A percentile compares a stretch with the other conserved stretches of the same genome.
These are phyloP conservation scores for Dipodascus geniculatus DNA, from an alignment of 805 yeast species.

Conservation along the genomic window DNA sequence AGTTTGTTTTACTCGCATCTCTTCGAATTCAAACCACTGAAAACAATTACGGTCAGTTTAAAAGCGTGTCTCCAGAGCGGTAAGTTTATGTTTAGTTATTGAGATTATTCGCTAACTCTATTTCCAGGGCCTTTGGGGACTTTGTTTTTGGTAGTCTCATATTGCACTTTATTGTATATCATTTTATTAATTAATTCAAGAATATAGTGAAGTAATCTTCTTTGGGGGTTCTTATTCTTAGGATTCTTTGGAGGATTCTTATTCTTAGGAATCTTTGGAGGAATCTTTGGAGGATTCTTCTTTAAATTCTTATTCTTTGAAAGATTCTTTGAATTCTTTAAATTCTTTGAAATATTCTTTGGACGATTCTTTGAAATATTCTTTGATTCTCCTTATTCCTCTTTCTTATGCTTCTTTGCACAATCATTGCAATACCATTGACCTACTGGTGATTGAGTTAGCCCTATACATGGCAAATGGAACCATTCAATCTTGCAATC, in stretches of 20 bases:
- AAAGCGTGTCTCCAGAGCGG: conserved; percentile 37
- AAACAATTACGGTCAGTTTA: conserved; percentile 29
- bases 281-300: neutral
- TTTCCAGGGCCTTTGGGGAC: conserved; percentile 60
- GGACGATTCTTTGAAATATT: no score
- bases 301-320: neutral
- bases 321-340: no score
- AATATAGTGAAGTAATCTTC: neutral
- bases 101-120: neutral
- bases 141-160: conserved; percentile 77
- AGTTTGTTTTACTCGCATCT: conserved; percentile 63
- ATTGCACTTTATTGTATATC: conserved; percentile 78
- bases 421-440: conserved; percentile 76
- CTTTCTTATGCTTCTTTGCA: conserved; percentile 15
- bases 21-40: conserved; percentile 61
- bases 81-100: conserved; percentile 9
- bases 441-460: conserved; percentile 75
- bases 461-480: conserved; percentile 85
- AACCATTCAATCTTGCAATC: conserved; percentile 91
- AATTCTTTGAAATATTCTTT: neutral
- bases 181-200: conserved; percentile 62
- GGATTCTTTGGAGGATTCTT: no score
- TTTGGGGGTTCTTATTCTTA: no score
- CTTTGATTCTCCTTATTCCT: no score
- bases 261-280: neutral